Percentiles rank a stretch among this genome's conserved stretches.
phyloP scores from a whole-genome alignment of 2,329 filamentous ascomycete species.

The Penicillium crustosum region DNA sequence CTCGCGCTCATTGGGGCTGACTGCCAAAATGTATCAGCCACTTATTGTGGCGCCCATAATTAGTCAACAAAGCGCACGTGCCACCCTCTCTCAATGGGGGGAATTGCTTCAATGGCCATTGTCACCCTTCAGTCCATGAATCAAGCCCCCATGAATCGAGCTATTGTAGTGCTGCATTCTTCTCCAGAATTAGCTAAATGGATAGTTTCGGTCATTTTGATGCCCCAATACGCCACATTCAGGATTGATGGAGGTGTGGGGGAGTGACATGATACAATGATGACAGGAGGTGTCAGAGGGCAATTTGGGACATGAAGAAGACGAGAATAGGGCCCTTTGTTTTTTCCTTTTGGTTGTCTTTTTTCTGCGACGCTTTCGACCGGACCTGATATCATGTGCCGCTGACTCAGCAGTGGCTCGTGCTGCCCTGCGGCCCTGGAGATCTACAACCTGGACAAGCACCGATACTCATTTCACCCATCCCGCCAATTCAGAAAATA shows the following conservation, averaged over 20 bases:
- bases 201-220: conserved; percentile 3
- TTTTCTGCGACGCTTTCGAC: conserved; percentile 26
- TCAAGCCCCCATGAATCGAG: conserved; percentile 10
- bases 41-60: conserved; percentile 16
- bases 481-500: not conserved
- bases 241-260: conserved; percentile 1
- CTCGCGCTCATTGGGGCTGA: conserved; percentile 19
- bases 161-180: conserved; percentile 2
- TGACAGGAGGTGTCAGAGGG: conserved; percentile 27
- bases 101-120: conserved; percentile 14
- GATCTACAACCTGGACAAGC: not conserved
- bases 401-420: conserved; percentile 24
- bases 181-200: not conserved
- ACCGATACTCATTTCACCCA: not conserved
- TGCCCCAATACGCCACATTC: not conserved
- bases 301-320: conserved; percentile 23
- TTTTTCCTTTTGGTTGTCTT: conserved; percentile 23
- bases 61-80: conserved; percentile 22
- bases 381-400: conserved; percentile 32
- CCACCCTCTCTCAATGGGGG: conserved; percentile 16
- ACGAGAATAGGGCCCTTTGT: conserved; percentile 16
- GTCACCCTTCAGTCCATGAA: conserved; percentile 6
- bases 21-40: conserved; percentile 20
- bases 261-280: conserved; percentile 10
- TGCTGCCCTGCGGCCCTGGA: not conserved